Evolutionary conservation across 139 green algal genomes (phyloP), one percentile per base, ranked within the genome.

Genomic region (Chlamydomonas asymmetrica): DNA sequence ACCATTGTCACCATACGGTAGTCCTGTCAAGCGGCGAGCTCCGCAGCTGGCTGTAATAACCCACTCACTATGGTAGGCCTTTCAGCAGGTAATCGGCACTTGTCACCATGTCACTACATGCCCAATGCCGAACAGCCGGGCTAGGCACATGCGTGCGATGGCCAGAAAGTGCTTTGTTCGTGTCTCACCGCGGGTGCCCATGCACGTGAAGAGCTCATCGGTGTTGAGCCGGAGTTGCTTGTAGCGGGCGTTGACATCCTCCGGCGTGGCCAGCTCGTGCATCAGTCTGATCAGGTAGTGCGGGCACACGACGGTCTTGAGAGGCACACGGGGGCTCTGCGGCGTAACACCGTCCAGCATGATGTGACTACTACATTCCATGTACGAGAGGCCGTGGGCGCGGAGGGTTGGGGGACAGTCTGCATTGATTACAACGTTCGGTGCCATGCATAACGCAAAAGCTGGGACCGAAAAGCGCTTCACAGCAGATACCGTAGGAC

Each of bases 191-290:
- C 84, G 92, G 64, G 87, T 94, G 40, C 92, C 92, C 20, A 95
- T 89, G 82, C 89, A 94, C 0, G 88, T 88, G 82, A 81, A 91
- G 57, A 93, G 79, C 45, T 71, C 37, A 41, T 90, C 83, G 60
- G 96, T 88, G 22, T 87, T 81, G 60, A 98, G 84, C 34, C 91
- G 84, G 50, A 98, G 89, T 38, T 86, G 71, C 31, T 78, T 74
- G 80, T 96, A 95, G 1, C 88, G 89, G 37, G 95, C 87, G 76
- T 95, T 94, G 27, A 99, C 73, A 82, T 99, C 96, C 22, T 97
- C 90, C 5, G 95, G 73, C 4, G 87, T 96, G 40, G 88, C 84
- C 0, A 85, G 63, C 72, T 97, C 90, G 68, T 98, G 97, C 81
- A 81, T 59, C 1, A 61, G 60, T 18, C 79, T 80, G 76, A 74